Conservation (phyloP, 768 basidiomycete species). For the Royoungia palumana region DNA sequence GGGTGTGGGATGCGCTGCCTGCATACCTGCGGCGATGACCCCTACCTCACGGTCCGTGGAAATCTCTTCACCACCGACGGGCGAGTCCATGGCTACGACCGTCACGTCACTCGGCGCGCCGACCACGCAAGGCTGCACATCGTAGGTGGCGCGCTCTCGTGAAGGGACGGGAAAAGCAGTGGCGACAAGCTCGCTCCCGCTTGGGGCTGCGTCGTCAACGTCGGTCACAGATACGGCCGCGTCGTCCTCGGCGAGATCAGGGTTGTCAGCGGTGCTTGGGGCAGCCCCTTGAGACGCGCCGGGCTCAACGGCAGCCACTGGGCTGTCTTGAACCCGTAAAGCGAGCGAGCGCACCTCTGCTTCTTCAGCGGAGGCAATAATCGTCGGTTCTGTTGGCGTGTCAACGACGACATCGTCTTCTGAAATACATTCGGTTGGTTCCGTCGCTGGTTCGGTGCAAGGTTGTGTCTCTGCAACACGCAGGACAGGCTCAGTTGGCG, state of each 20-base stretch:
- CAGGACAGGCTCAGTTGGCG: neutral
- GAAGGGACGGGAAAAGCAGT: no score
- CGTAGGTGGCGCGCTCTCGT: neutral
- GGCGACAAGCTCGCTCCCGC: neutral
- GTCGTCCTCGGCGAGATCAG: neutral
- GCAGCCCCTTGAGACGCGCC: neutral
- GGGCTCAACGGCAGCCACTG: neutral
- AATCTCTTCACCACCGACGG: neutral
- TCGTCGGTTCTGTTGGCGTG: neutral
- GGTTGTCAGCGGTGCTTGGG: neutral
- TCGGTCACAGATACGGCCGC: neutral
- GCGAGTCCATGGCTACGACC: no score
- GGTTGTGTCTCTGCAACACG: neutral
- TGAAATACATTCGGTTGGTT: neutral
- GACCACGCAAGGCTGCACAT: neutral
- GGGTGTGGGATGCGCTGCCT: neutral
- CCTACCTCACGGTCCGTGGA: neutral
- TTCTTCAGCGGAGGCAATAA: neutral
- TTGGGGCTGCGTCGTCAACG: no score
- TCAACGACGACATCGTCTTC: slow-evolving; percentile 9
- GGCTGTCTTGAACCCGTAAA: neutral
- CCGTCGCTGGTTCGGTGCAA: neutral
- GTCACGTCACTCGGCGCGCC: neutral
- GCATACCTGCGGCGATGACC: neutral
- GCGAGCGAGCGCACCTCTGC: neutral